These are phyloP conservation scores for Eragrostis tef DNA, from an alignment of 202 grass and related monocot species.

Conservation along the genomic window DNA sequence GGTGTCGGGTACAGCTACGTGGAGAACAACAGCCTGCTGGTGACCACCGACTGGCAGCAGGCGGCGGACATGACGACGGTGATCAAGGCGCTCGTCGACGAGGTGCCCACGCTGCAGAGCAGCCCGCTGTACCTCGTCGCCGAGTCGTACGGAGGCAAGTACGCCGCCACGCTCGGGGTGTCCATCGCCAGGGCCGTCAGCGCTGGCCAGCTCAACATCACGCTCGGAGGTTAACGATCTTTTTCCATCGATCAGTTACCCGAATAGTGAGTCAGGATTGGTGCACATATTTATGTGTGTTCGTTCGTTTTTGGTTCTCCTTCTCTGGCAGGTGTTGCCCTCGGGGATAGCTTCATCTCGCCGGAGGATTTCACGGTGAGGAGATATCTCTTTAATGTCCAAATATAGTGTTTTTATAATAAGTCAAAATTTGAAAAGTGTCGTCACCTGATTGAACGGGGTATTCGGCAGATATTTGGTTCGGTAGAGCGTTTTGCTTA, in stretches of 20 bases:
- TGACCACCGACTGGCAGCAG: slow-evolving; percentile 70
- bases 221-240: slow-evolving; percentile 59
- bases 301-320: not conserved
- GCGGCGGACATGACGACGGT: slow-evolving; percentile 59
- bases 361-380: slow-evolving; percentile 78
- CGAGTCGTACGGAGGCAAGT: slow-evolving; percentile 88
- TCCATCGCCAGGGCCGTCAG: slow-evolving; percentile 56
- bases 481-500: too few species aligned
- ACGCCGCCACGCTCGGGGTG: slow-evolving; percentile 66
- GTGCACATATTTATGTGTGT: too few species aligned
- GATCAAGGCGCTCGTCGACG: slow-evolving; percentile 54
- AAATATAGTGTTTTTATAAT: too few species aligned
- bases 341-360: slow-evolving; percentile 85
- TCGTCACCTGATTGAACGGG: too few species aligned
- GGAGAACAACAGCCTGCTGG: slow-evolving; percentile 60
- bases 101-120: slow-evolving; percentile 45
- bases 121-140: slow-evolving; percentile 85
- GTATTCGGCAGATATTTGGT: too few species aligned
- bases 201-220: slow-evolving; percentile 64
- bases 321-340: slow-evolving; percentile 57
- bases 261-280: not conserved
- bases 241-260: too few species aligned
- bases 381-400: too few species aligned
- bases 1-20: slow-evolving; percentile 84
- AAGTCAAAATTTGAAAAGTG: too few species aligned